phyloP scores from a whole-genome alignment of 202 grass and related monocot genomes.

The Musa balbisiana region DNA sequence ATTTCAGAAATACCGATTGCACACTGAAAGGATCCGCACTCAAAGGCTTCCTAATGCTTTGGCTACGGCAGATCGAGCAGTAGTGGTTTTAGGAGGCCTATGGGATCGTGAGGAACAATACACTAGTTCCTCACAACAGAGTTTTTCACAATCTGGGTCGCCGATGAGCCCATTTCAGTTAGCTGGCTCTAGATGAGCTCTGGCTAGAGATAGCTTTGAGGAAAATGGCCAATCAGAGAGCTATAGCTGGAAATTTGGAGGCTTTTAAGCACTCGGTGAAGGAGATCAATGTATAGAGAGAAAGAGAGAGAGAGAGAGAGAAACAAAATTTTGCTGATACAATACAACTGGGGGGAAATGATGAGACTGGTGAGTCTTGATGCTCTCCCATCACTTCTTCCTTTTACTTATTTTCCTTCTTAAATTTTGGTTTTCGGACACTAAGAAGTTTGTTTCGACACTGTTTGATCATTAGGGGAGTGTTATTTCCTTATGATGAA shows the following conservation, averaged over 20 bases:
- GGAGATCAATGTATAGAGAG: neutral
- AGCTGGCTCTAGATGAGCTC: conserved; percentile 34
- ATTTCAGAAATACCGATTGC: conserved; percentile 85
- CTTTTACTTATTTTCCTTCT: neutral
- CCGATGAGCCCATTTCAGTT: conserved; percentile 59
- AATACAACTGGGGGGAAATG: neutral
- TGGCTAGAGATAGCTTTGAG: conserved; percentile 35
- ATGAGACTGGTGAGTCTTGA: neutral
- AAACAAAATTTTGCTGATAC: neutral
- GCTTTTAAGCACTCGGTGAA: neutral
- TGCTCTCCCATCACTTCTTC: neutral
- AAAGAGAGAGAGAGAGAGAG: too few species aligned
- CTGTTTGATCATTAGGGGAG: neutral
- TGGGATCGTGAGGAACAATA: conserved; percentile 31
- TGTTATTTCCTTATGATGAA: neutral
- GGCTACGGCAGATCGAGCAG: conserved; percentile 14
- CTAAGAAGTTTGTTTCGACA: neutral
- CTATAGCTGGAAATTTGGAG: conserved; percentile 25
- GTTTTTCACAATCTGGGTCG: conserved; percentile 60
- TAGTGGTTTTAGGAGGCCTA: conserved; percentile 23
- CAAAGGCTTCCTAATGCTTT: conserved; percentile 1
- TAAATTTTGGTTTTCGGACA: neutral
- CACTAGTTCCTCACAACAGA: conserved; percentile 39
- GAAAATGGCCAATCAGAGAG: conserved; percentile 60
- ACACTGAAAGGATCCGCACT: conserved; percentile 34